Base-by-base conservation (phyloP, 805 yeast genomes). In the Barnettozyma populi region DNA sequence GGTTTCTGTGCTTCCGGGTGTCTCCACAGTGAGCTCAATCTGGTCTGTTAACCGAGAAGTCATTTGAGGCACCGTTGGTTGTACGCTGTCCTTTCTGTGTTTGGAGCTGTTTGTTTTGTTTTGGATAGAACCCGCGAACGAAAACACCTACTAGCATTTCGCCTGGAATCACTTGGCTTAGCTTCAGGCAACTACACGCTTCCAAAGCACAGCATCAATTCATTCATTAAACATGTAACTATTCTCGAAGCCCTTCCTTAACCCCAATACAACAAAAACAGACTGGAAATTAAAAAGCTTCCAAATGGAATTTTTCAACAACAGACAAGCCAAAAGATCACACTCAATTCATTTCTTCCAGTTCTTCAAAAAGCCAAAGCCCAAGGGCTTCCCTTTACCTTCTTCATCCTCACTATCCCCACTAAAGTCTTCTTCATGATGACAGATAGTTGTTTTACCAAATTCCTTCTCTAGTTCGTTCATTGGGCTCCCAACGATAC, bases 381-480 rank as follows among this genome's bases (percentile, higher is more conserved):
- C 43, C 16, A 18, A 24, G 3, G 41, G 21, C 37, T 36, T 40
- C 2, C 36, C 32, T 16, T 44, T 40, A n/a, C 16, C 40, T 18
- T 38, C 37, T 16, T 39, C 48, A 7, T 31, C 43, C n/a, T 34
- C 42, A 14, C 41, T 40, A 10, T 49, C 35, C 4, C 16, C 46
- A 31, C 38, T 39, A 16, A 43, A 44, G 14, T 25, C 23, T 31
- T 23, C 47, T 8, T 44, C 50, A 18, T 45, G 48, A n/a, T 32
- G 32, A 20, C 42, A 42, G 10, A 56, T 34, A 27, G 42, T 54
- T 41, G 57, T 20, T 19, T 43, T 51, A 7, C 49, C 50, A 14
- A 57, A 46, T 35, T 53, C 58, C 34, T 49, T 49, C 34, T 57
- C 57, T 6, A 59, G 41, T 16, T 56, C 59, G 19, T 36, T 47